Evolutionary conservation across 108 stramenopile genomes (phyloP), one percentile per base, ranked within the genome.

Genomic region (Discostella stelligeroides): DNA sequence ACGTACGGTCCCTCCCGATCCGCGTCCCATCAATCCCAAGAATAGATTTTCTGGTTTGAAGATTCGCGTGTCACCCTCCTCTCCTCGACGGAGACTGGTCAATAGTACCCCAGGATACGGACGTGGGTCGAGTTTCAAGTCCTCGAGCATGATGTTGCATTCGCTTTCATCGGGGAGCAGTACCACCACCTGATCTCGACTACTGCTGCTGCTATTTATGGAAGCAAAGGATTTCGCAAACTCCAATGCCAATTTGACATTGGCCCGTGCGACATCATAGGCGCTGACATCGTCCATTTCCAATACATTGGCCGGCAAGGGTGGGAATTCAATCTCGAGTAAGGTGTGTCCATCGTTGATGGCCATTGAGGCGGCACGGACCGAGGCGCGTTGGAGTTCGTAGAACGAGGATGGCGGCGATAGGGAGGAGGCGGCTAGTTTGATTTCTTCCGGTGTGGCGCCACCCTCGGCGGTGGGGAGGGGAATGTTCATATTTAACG

Each of bases 241-340:
- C 50, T 96, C 94, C 0, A 90, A 37, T 8, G 95, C 95, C 50
- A 97, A 81, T n/a, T 89, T 85, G 60, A 96, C 81, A 76, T 97
- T 98, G 20, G 97, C 95, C 59, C 84, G 68, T 24, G 92, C 92
- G 1, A 98, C 92, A 76, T 96, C 96, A 73, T 96, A 92, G 11
- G 97, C 95, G 28, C 73, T 79, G 29, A 95, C 94, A 76, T 92
- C 91, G 63, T 95, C 90, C 88, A 96, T 89, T 75, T 96, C 95
- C 37, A 96, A 68, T 0, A 95, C 93, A 45, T 82, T 81, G 25
- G 89, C 90, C 0, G 96, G 94, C n/a, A 97, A 80, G 1, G 96
- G 96, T 11, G 91, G 91, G 71, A 89, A 95, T 69, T 98, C 97
- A 23, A 98, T 79, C 73, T 98, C 97, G 30, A 97, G 48, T n/a